Evolutionary conservation across 768 basidiomycete species (phyloP), one percentile per base, ranked within the genome.

Genomic region (Boletus rex-veris): DNA sequence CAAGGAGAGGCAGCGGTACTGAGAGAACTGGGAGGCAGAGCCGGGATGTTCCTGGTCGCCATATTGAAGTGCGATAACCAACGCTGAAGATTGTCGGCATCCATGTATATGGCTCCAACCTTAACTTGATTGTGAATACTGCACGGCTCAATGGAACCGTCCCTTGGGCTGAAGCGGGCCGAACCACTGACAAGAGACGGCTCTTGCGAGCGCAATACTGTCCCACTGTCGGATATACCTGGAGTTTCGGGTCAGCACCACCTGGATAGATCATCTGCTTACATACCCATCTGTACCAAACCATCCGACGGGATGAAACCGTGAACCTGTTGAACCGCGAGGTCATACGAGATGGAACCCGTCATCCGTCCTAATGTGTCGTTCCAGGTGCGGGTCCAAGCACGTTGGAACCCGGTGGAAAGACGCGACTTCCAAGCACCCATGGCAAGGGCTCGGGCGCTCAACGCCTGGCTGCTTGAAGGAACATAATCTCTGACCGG

Each of bases 331-430:
- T 70, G 71, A 41, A 83, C 64, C 38, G 71, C 77, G 39, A 89
- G 65, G 45, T 76, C 71, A 46, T 88, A 67, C 5, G 76, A 75
- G 3, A 80, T 77, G 12, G 77, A 76, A 18, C 84, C 88, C 48
- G 78, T 79, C 45, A 82, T 84, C 38, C 75, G 77, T 12, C 84
- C 86, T 74, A 86, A 78, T 24, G 86, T 87, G 48, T 81, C 76
- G 56, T 87, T 84, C 74, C 87, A 83, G 39, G 86, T 86, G 50
- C 81, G 77, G 46, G 84, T 82, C 74, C 86, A 79, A 24, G 87
- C 81, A 52, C 88, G 75, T 43, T 75, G 76, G 46, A 88, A 73
- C 55, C 87, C 83, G 45, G 77, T 78, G 35, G 75, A 75, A 50
- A 89, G 67, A 28, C 84, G 78, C 31, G 76, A 79, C 58, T 79